Evolutionary conservation across 2,329 filamentous ascomycete species (phyloP), one percentile per base, ranked within the genome.

Genomic region (Colletotrichum liaoningense): DNA sequence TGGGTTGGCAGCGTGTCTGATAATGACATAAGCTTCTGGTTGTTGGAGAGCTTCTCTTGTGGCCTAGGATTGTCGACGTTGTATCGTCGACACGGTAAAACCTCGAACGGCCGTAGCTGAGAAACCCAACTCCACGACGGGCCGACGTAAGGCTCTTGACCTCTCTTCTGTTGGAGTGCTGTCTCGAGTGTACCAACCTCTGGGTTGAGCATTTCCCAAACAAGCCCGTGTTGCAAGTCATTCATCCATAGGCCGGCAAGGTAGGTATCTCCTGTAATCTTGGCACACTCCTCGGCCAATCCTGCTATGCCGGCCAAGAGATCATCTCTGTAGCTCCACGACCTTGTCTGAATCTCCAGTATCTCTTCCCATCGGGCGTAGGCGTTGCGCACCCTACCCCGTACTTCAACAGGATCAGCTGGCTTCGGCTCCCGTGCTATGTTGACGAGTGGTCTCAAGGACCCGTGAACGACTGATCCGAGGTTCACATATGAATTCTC

Each of bases 111-210:
- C 19, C 46, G 60, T 14, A 30, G 35, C 3, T 33, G 65, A 26
- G 65, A 68, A 5, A 57, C 57, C 65, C 65, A 68, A 28, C 65
- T 68, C 65, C 65, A 55, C 4, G 65, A 62, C 16, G 65, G 65
- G 3, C 56, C 65, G 4, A 68, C 22, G 30, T 68, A 68, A 8
- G 65, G 57, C 5, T n/a, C 1, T 1, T 42, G 14, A 3, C 30
- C 1, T 12, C 14, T 28, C 16, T 52, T 38, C 4, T 16, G 28
- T 2, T 4, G 5, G 1, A 62, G 54, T 2, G 28, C 8, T 26
- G 42, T 24, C 7, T 35, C 28, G 5, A 62, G 30, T 6, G 35
- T 42, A 4, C 65, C 65, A n/a, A 30, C 6, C 1, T 28, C 26
- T 1, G 65, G 57, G 6, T 35, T 24, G 1, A n/a, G 5, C 1